These are phyloP conservation scores for Musa beccarii DNA, from an alignment of 176 grass and related monocot species.

Conservation along the genomic window DNA sequence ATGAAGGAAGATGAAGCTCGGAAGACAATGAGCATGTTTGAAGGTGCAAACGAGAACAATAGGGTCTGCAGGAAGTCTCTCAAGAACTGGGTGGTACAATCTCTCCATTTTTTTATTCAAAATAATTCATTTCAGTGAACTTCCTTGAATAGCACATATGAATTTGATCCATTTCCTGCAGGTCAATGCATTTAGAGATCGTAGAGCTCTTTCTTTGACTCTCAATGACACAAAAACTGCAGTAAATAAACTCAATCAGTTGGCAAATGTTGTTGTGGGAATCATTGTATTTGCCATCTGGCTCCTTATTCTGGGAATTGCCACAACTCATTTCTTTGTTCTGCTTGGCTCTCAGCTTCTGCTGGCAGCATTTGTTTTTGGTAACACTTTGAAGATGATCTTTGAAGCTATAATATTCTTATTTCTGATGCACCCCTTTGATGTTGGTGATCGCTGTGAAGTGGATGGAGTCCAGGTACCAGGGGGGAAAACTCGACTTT, in stretches of 20 bases:
- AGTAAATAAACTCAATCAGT: constrained; percentile 90
- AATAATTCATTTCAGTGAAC: no score
- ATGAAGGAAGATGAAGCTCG: constrained; percentile 60
- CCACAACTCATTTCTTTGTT: constrained; percentile 68
- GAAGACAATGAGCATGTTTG: constrained; percentile 66
- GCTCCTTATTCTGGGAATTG: constrained; percentile 70
- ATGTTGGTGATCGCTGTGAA: constrained; percentile 85
- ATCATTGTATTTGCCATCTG: constrained; percentile 72
- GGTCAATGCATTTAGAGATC: constrained; percentile 83
- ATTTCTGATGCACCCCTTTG: constrained; percentile 93
- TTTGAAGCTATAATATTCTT: constrained; percentile 90
- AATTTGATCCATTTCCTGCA: constrained; percentile 19
- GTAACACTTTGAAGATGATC: constrained; percentile 79
- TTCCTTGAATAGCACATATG: no score
- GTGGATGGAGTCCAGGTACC: constrained; percentile 69
- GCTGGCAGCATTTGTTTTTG: constrained; percentile 75
- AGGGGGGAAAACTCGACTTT: background rate
- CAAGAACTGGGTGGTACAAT: constrained; percentile 91
- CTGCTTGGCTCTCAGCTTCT: constrained; percentile 74
- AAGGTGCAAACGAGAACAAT: constrained; percentile 54
- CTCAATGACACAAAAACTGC: constrained; percentile 98
- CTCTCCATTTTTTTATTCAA: background rate
- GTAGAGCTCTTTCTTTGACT: constrained; percentile 84
- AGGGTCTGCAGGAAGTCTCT: constrained; percentile 65
- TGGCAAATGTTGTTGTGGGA: constrained; percentile 66